Evolutionary conservation across 306 rosid genomes (phyloP).

Genomic region (Prunus mongolica): DNA sequence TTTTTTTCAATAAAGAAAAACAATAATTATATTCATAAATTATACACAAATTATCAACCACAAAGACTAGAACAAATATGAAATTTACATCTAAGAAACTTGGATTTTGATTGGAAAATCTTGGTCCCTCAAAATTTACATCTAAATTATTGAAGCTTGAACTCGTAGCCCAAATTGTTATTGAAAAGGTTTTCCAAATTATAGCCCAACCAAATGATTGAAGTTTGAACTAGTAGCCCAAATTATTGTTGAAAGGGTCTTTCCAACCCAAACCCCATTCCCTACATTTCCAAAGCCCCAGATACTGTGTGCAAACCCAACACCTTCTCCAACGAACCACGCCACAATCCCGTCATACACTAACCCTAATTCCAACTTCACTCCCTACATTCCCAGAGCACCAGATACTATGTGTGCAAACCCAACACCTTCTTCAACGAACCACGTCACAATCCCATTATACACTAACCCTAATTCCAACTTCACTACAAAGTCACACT

Average conservation of each 20-base stretch:
- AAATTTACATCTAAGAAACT: not conserved
- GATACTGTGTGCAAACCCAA: not conserved
- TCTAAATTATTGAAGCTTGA: too few species aligned
- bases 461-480: not conserved
- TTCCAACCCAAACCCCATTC: not conserved
- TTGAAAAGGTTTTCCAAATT: too few species aligned
- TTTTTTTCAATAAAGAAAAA: too few species aligned
- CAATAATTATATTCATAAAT: too few species aligned
- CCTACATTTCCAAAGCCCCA: too few species aligned
- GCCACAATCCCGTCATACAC: not conserved
- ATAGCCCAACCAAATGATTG: too few species aligned
- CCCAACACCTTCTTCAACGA: not conserved
- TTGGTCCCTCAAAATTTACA: not conserved
- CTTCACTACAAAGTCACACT: constrained; percentile 1
- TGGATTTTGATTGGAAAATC: not conserved
- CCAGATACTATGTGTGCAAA: not conserved
- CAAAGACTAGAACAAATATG: too few species aligned
- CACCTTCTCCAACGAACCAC: not conserved
- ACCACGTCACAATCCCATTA: not conserved
- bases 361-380: not conserved
- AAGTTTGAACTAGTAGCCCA: too few species aligned
- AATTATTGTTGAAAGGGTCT: too few species aligned
- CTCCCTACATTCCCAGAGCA: not conserved
- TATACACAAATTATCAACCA: too few species aligned
- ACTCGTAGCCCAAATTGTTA: too few species aligned